Base-by-base conservation (phyloP, 306 rosid species). In the Cucurbita maxima region DNA sequence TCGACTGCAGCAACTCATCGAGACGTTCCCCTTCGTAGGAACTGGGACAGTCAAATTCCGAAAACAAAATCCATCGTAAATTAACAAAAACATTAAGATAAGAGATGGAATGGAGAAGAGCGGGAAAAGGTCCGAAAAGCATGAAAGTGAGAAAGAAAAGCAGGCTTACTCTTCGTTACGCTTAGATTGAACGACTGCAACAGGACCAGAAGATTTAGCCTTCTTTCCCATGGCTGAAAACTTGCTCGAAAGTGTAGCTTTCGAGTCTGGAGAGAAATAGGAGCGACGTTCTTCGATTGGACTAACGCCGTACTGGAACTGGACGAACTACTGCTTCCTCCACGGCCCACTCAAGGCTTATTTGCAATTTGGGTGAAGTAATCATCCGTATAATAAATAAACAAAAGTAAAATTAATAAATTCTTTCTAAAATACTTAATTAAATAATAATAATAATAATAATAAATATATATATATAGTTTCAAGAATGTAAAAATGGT, bases 1-100 rank as follows among this genome's bases (percentile, higher is more conserved):
- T 84, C 57, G 86, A 90, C 56, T 76, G 86, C 72, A 92, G 83
- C 78, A 89, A 77, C 73, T 69, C 50, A 75, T 79, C 66, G 14
- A 87, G 92, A 59, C 76, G 75, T 60, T 85, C 84, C 10, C 86
- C 94, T 81, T 90, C 90, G 57, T 80, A 90, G 79, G 55, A 83
- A 79, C 91, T 87, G 77, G 79, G 75, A 50, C 9, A 53, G 53
- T 67, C 56, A 70, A 45, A 70, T 66, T 18, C 50, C 6, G 18
- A 25, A 68, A 13, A 70, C 41, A 45, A 5, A 64, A 22, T 47
- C 58, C 36, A 30, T 13, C 14, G 14, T 5, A 66, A n/a, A 44
- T 45, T 66, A 66, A 8, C 10, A 51, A 8, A 70, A 70, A 4
- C 12, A 50, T 22, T 0, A 14, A 64, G 53, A 36, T 37, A 16